These are phyloP conservation scores for Fusarium longipes DNA, from an alignment of 2,329 filamentous ascomycete species.

Conservation along the genomic window DNA sequence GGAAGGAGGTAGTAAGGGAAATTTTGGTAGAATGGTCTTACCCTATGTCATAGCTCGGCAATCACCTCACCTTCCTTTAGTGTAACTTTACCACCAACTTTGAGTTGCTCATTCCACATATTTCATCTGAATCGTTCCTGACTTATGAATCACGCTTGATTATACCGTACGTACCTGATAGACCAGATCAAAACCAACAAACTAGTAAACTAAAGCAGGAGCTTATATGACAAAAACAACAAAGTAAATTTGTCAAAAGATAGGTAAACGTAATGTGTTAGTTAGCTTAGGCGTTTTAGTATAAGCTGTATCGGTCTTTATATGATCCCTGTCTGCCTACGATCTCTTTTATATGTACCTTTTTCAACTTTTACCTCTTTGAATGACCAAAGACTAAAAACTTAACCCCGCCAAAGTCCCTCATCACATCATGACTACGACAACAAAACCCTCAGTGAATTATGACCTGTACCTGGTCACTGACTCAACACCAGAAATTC, in stretches of 20 bases:
- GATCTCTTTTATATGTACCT: background rate
- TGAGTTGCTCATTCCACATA: constrained; percentile 9
- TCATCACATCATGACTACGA: background rate
- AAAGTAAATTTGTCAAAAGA: no score
- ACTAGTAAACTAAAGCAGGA: no score
- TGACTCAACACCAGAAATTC: constrained; percentile 87
- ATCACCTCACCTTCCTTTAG: constrained; percentile 1
- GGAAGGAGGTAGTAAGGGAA: background rate
- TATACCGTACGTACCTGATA: no score
- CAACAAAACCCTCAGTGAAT: constrained; percentile 61
- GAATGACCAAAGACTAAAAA: background rate
- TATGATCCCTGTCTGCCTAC: no score
- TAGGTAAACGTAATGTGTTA: no score
- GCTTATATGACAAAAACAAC: no score
- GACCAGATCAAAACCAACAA: no score
- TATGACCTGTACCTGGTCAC: constrained; percentile 92
- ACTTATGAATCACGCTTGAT: background rate
- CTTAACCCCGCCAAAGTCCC: constrained; percentile 21
- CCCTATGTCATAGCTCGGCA: constrained; percentile 1
- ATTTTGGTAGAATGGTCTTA: background rate
- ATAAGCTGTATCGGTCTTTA: no score
- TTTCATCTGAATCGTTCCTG: background rate
- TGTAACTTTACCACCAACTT: background rate
- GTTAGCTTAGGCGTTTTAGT: no score
- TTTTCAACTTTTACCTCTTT: background rate